A percentile compares a stretch with the other conserved stretches of the same genome.
Evolutionary conservation across 208 protist genomes (phyloP).

Genomic region (Novymonas esmeraldas): DNA sequence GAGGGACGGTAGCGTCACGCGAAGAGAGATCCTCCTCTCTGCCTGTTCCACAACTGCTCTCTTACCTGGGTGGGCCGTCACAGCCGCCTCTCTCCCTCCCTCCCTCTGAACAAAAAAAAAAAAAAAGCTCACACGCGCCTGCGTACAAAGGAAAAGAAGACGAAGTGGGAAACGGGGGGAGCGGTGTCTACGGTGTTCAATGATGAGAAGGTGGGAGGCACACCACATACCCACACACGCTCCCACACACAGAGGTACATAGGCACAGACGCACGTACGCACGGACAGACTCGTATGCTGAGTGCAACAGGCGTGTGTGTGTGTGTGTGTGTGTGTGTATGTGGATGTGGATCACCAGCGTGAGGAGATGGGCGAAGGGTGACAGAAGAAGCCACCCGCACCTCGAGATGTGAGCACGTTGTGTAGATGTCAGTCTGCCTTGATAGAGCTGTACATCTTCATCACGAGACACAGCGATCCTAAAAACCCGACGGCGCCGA

Average conservation of each 20-base stretch:
- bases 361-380: background rate
- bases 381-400: background rate
- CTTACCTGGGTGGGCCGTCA: too few species aligned
- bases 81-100: background rate
- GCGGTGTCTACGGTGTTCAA: too few species aligned
- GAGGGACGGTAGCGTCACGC: too few species aligned
- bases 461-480: conserved; percentile 72
- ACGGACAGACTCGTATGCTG: background rate
- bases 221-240: too few species aligned
- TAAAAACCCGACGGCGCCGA: conserved; percentile 81
- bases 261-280: background rate
- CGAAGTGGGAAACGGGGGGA: too few species aligned
- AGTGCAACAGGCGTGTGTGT: background rate
- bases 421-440: conserved; percentile 63
- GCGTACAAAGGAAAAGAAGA: background rate
- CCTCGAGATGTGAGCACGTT: background rate
- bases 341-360: too few species aligned
- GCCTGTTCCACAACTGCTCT: background rate
- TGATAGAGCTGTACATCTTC: conserved; percentile 72
- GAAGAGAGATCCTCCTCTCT: conserved; percentile 2
- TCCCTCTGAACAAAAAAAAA: background rate
- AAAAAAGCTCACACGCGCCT: background rate
- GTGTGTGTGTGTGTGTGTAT: background rate
- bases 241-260: background rate
- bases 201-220: too few species aligned